Evolutionary conservation across 345 rosid species (phyloP).

Genomic region (Turritis glabra): DNA sequence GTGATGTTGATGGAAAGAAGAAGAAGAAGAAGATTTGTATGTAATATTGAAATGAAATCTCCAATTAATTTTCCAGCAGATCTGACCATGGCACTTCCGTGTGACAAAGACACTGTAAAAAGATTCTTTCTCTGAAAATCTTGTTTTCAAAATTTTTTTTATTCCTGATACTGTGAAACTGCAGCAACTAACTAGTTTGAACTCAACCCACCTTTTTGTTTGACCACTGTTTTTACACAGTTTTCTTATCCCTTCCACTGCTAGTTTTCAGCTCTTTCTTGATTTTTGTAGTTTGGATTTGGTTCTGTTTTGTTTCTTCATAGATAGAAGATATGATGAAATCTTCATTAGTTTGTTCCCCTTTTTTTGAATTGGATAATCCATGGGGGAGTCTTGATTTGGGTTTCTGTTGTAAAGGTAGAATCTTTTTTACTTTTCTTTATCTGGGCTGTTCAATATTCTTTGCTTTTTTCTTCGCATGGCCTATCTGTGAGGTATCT

Average conservation of each 20-base stretch:
- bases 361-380: slow-evolving; percentile 6
- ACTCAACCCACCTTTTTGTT: slow-evolving; percentile 23
- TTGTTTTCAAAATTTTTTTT: too few species aligned
- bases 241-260: slow-evolving; percentile 27
- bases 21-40: slow-evolving; percentile 16
- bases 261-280: slow-evolving; percentile 2
- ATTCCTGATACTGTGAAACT: background rate
- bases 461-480: slow-evolving; percentile 43
- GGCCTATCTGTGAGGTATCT: slow-evolving; percentile 51
- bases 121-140: slow-evolving; percentile 27
- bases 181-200: slow-evolving; percentile 32
- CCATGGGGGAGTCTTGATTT: background rate
- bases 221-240: slow-evolving; percentile 12
- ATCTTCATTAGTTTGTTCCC: background rate
- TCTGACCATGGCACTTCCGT: slow-evolving; percentile 63
- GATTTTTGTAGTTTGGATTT: slow-evolving; percentile 3
- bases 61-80: slow-evolving; percentile 48
- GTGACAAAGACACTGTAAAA: slow-evolving; percentile 57
- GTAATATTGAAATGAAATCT: slow-evolving; percentile 34
- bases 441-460: slow-evolving; percentile 35
- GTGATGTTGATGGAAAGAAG: slow-evolving; percentile 22
- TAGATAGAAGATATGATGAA: background rate
- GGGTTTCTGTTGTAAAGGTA: background rate
- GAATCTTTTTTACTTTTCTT: slow-evolving; percentile 34
- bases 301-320: background rate